Base-by-base conservation (phyloP, 148 eudicot genomes). In the Vaccinium darrowii region DNA sequence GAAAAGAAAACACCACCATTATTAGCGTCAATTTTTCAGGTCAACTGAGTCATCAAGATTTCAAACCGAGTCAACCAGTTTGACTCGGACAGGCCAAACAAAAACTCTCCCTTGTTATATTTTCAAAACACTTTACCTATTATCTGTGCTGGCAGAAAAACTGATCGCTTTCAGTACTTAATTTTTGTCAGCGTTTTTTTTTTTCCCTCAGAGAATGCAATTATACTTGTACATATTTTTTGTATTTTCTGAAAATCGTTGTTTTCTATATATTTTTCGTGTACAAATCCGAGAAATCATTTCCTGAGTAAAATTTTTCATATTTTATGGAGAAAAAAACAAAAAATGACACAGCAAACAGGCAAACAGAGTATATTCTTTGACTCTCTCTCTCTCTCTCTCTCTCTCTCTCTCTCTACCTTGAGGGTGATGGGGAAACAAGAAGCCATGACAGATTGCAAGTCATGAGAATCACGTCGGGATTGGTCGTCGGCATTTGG, bases 381-480 rank as follows among this genome's bases (percentile, higher is more conserved):
- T 33, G 33, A 30, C 72, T 21, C 21, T 54, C 23, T 57, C 54
- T 8, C 27, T 36, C 33, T 27, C 62, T 47, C 54, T 8, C 27
- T 57, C 71, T 21, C 21, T 54, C 16, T 57, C 6, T 79, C 4
- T 53, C 21, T 79, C 4, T 53, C 21, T 92, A 93, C 96, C 96
- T 93, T 93, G 75, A 93, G 96, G 43, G 93, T 90, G 81, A 93
- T 92, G 33, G 92, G 91, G 72, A 50, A 91, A 81, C 92, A 89
- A 23, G 92, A 83, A 33, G 90, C 84, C 89, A 88, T 71, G 11
- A 90, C 43, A 53, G 90, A 86, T 7, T 81, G 86, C 49, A 91
- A 81, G 73, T 85, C 83, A 62, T 43, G 84, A 71, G 82, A 50
- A 73, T 76, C 67, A 30, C 57, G 57, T 36, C 75, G 65, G 71